These are phyloP conservation scores for Saccharomyces eubayanus DNA, from an alignment of 805 yeast species.

Conservation along the genomic window DNA sequence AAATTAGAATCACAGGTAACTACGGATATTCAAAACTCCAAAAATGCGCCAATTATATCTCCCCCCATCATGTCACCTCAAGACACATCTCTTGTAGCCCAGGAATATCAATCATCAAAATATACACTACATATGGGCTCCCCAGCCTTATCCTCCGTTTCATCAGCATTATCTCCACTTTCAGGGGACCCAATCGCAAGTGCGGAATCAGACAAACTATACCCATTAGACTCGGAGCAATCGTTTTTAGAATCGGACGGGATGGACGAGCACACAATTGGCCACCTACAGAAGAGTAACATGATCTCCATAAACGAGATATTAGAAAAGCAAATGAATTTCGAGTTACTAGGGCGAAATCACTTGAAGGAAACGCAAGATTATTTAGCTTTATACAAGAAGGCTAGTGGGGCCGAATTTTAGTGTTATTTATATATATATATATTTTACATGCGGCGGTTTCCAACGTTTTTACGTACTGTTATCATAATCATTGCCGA, in stretches of 20 bases:
- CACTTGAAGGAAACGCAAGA: constrained; percentile 17
- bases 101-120: not conserved
- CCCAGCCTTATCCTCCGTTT: not conserved
- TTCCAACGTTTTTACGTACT: not conserved
- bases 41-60: not conserved
- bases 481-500: not conserved
- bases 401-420: not conserved
- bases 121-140: not conserved
- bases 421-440: not conserved
- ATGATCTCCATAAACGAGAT: constrained; percentile 8
- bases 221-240: not conserved
- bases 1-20: not conserved
- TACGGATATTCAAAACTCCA: not conserved
- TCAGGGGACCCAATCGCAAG: not conserved
- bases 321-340: constrained; percentile 15
- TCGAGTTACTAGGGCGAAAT: constrained; percentile 10
- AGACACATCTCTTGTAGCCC: not conserved
- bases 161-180: not conserved
- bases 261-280: constrained; percentile 1
- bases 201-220: not conserved
- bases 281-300: not conserved
- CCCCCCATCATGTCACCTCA: not conserved
- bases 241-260: not conserved
- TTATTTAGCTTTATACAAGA: constrained; percentile 17
- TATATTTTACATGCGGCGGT: not conserved